Evolutionary conservation across 2,329 filamentous ascomycete species (phyloP), one percentile per base, ranked within the genome.

Genomic region (Colletotrichum costaricense): DNA sequence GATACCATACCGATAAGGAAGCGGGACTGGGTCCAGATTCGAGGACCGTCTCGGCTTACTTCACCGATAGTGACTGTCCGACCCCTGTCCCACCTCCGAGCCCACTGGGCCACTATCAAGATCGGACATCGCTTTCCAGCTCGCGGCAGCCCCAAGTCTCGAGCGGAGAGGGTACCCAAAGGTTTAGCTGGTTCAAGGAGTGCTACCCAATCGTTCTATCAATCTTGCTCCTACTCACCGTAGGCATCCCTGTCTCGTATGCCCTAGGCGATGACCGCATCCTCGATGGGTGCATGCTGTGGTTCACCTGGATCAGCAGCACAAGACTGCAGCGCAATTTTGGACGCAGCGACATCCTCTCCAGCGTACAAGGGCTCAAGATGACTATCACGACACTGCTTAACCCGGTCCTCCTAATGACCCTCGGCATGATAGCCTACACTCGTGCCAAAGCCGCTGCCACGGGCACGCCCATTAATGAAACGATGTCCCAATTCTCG

Each of bases 341-440:
- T 75, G 71, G 1, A 76, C 77, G 7, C 66, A 78, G 66, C 80
- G 76, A 26, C 77, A 46, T 74, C 5, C 33, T 63, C 11, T 12
- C 57, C 24, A 16, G 11, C 24, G 49, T 38, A 9, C 63, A 49
- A 12, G 26, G 28, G 22, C 19, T 68, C 49, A 73, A 71, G 19
- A 59, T 30, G 5, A 57, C 75, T 4, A 64, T 81, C 2, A 63
- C 82, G 2, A 86, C 85, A 0, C 75, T 85, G 2, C 81, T 86
- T 73, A 88, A 89, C 66, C 83, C 87, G 0, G 87, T 89, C 1
- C 81, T 89, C 14, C 79, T 84, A 69, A 87, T 85, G 2, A 86
- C 86, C 0, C 79, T 88, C 7, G 75, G 80, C 42, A 83, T 86
- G 79, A 83, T 84, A 30, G 84, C 79, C 30, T 89, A 88, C 76